phyloP scores from a whole-genome alignment of 441 rosid species.

The Euphorbia schlechtendalii region DNA sequence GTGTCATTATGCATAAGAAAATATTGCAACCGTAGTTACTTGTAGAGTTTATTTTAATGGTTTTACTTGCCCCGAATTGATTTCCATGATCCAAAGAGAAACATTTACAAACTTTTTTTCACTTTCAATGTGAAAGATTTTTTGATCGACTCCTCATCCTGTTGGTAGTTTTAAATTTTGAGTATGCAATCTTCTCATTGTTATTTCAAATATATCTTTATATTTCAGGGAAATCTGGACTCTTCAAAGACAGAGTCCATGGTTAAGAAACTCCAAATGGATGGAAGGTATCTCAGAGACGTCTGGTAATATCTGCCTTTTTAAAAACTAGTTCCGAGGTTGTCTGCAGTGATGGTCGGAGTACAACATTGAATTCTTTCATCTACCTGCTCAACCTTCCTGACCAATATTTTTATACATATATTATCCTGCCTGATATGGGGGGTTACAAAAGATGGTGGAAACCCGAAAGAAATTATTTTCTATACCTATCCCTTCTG shows the following conservation, averaged over 20 bases:
- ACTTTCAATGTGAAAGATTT: too few species aligned
- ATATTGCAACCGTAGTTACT: background rate
- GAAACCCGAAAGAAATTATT: too few species aligned
- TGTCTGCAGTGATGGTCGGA: conserved; percentile 5
- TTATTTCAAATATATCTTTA: background rate
- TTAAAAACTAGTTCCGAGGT: background rate
- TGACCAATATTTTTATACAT: conserved; percentile 15
- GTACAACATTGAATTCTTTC: conserved; percentile 23
- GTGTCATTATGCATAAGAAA: too few species aligned
- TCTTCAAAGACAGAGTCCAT: conserved; percentile 74
- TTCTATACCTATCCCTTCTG: too few species aligned
- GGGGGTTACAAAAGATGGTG: conserved; percentile 11
- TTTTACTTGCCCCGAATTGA: background rate
- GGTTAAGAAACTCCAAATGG: conserved; percentile 93
- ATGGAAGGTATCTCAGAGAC: conserved; percentile 82
- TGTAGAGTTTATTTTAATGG: background rate
- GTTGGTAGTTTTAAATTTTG: too few species aligned
- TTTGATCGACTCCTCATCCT: too few species aligned
- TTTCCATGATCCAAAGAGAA: too few species aligned
- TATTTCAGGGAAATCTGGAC: conserved; percentile 69
- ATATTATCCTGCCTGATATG: background rate
- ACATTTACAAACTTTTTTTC: too few species aligned
- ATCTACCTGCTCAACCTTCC: conserved; percentile 18
- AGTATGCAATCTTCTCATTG: background rate
- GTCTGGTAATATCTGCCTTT: conserved; percentile 53